Base-by-base conservation (phyloP, 2,329 filamentous ascomycete species). In the Nothomitra cinnamomea region DNA sequence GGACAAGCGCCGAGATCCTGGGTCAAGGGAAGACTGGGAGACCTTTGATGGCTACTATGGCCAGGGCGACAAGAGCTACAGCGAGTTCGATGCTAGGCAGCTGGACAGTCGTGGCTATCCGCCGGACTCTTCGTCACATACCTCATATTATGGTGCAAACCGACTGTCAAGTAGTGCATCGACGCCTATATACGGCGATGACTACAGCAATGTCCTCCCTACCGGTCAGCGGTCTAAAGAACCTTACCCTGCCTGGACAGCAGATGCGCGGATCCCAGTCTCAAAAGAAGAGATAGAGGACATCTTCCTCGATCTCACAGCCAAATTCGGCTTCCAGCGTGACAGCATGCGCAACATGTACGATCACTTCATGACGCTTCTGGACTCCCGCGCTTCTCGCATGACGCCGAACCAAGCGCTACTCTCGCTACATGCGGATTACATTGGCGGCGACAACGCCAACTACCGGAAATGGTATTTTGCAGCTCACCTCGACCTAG, bases 291-390 rank as follows among this genome's bases (percentile, higher is more conserved):
- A 98, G 68, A 83, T 98, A 25, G 92, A 98, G 68, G 92, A 98
- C 64, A 96, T 98, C 61, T 98, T 98, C 69, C 72, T 98, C 40
- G 92, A 98, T 61, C 69, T 98, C 54, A 87, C 88, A 0, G 83
- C 87, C 62, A 98, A 98, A 67, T 98, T 98, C 62, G 92, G 92
- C 61, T 98, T 98, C 72, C 92, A 98, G 72, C 82, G 92, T 47
- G 92, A 98, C 73, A 98, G 92, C 78, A 98, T 98, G 90, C 82
- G 92, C 51, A 98, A 98, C 76, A 95, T 98, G 87, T 98, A 95
- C 67, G 92, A 98, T 64, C 92, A 98, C 67, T 74, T 98, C 60
- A 96, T 98, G 92, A 92, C 85, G 0, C 76, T 95, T 42, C 76
- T 98, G 49, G 92, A 98, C 66, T 98, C 92, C 1, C 80, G 92